phyloP scores from a whole-genome alignment of 2,329 filamentous ascomycete species.

The Rhinocladiella similis region DNA sequence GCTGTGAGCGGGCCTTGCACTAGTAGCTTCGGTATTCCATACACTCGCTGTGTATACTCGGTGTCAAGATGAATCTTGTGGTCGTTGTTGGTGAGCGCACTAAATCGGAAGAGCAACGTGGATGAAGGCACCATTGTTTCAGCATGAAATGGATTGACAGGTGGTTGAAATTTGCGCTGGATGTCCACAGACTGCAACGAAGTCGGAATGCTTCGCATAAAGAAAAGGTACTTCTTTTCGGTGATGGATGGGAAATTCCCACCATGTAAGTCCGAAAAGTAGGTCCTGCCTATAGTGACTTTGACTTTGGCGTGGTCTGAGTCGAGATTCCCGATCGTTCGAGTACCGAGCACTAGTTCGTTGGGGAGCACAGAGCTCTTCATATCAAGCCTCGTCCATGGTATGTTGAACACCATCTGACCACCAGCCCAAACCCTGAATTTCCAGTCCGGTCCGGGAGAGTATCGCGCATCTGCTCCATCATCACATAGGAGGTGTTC shows the following conservation, averaged over 20 bases:
- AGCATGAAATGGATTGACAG: constrained; percentile 53
- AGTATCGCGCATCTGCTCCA: constrained; percentile 77
- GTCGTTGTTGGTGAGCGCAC: constrained; percentile 86
- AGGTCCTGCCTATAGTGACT: constrained; percentile 41
- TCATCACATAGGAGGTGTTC: constrained; percentile 69
- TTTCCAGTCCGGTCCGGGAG: constrained; percentile 69
- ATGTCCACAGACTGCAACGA: constrained; percentile 12
- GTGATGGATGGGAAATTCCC: constrained; percentile 43
- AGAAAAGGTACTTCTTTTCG: constrained; percentile 64
- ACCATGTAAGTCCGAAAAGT: background rate
- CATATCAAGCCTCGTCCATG: constrained; percentile 30
- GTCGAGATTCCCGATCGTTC: constrained; percentile 51
- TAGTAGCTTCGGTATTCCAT: constrained; percentile 73
- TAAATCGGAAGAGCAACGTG: constrained; percentile 82
- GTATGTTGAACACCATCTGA: constrained; percentile 55
- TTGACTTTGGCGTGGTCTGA: constrained; percentile 55
- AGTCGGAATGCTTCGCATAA: constrained; percentile 53
- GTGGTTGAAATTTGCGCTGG: constrained; percentile 28
- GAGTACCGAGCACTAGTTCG: constrained; percentile 50
- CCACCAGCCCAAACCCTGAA: constrained; percentile 91
- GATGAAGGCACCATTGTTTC: constrained; percentile 66
- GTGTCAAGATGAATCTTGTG: constrained; percentile 86
- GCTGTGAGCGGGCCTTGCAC: constrained; percentile 86
- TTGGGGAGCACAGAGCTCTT: constrained; percentile 42
- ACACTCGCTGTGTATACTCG: constrained; percentile 65